Evolutionary conservation across 257 asterid genomes (phyloP), one percentile per base, ranked within the genome.

Genomic region (Solanum paucissectum): DNA sequence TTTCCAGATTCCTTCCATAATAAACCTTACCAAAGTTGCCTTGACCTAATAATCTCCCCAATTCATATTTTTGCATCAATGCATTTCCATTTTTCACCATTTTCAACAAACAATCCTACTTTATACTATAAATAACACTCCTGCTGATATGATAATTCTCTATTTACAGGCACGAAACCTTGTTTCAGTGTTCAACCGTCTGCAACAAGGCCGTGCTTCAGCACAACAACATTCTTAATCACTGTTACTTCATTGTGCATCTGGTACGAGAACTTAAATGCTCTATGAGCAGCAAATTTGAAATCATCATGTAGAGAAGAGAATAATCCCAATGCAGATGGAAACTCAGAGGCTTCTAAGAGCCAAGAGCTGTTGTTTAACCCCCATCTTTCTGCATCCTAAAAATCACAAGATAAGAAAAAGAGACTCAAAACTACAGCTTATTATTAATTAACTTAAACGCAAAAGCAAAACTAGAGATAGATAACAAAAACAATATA

Each of bases 1-100:
- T 92, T 81, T 87, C 82, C 11, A 96, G 89, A 86, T 90, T 88
- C 89, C 95, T 93, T 42, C 95, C 98, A 68, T 93, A 87, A 91
- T 94, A 95, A 73, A 95, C 98, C 87, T 94, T 95, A 68, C 96
- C 98, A 58, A 95, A 95, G 38, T 91, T 92, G 68, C 98, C 98
- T 92, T 95, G 95, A 52, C 98, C 98, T 85, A 95, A 89, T 90
- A 94, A 87, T 89, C 95, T 95, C 89, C 98, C 98, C n/a, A 94
- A 88, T 34, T 94, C 98, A 42, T 94, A 95, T 88, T 92, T 95
- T 89, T 93, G 87, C 98, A 93, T 94, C 90, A 95, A 89, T 44
- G 93, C 62, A 83, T 91, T 94, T 34, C 93, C 91, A 87, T 93
- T 93, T 9, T 79, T 92, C 87, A 90, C 95, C 98, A 94, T 91